Conservation (phyloP, 1,139 yeast genomes). For the Taiozyma sp. region DNA sequence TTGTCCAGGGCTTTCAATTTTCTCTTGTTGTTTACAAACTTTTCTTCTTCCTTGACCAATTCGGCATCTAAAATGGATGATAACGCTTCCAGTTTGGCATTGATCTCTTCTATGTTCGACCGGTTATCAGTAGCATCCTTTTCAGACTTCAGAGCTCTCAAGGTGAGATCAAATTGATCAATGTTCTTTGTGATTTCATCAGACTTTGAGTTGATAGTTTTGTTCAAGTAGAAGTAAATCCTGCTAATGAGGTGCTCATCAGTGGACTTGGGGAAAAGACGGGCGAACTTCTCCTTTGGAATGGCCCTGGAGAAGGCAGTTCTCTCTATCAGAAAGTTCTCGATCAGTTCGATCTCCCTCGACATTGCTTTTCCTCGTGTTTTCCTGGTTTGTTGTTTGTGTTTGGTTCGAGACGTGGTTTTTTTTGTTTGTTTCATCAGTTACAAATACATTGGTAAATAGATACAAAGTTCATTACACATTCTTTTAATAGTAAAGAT, state of each 20-base stretch:
- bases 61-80: constrained; percentile 4
- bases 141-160: not conserved
- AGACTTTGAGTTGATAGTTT: not conserved
- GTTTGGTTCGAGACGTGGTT: not conserved
- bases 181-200: constrained; percentile 3
- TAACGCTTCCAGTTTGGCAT: constrained; percentile 2
- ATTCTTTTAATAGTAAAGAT: constrained; percentile 16
- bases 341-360: constrained; percentile 14
- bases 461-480: not conserved
- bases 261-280: constrained; percentile 13
- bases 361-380: constrained; percentile 7
- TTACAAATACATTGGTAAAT: no score
- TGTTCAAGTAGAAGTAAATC: constrained; percentile 5
- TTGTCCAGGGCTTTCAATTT: not conserved
- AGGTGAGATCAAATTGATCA: not conserved
- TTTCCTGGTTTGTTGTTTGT: not conserved
- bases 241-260: constrained; percentile 2
- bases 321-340: constrained; percentile 14
- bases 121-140: not conserved
- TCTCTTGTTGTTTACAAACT: not conserved
- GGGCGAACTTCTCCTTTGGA: constrained; percentile 7
- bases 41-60: not conserved
- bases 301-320: constrained; percentile 6
- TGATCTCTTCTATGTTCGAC: constrained; percentile 1
- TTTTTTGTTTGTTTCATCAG: not conserved